Evolutionary conservation across 768 basidiomycete genomes (phyloP), one percentile per base, ranked within the genome.

Genomic region (Leccinum incarnatum): DNA sequence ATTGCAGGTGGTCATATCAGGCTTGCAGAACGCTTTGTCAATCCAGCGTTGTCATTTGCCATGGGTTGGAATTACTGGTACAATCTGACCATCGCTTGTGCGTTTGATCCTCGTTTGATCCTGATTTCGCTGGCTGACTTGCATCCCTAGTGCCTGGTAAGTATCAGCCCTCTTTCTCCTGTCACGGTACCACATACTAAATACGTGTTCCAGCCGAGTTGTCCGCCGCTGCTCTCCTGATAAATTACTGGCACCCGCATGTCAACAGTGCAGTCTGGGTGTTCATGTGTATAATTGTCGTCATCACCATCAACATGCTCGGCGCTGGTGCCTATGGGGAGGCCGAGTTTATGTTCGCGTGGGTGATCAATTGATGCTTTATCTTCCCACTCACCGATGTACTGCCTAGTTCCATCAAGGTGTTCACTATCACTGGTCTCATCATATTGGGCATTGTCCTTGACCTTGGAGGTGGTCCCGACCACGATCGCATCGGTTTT

Each of bases 1-100:
- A 79, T 93, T 50, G 80, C 89, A 23, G 91, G 91, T 56, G 91
- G 84, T 45, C 90, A 92, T 63, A 91, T 93, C 72, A 89, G 79
- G 56, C 74, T 93, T 14, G 86, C 91, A 0, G 90, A 87, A 69
- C 88, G 91, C 32, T 94, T 93, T 65, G 86, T 93, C 5, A 83
- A 91, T 60, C 87, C 84, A 14, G 87, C 89, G 1, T 76, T 90
- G 60, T 87, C 89, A 25, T 76, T 77, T 49, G 66, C 78, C 9
- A 76, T 79, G 80, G 80, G 79, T 21, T 82, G 81, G 80, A 83
- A 81, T 63, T 83, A 82, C 61, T 82, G 81, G 81, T 72, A 72
- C 21, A 69, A 67, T 59, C 67, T 68, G 73, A 62, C 57, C 2
- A 68, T 68, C 46, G 55, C 65, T n/a, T 67, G 66, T 47, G 3